A percentile compares a stretch with the other conserved stretches of the same genome.
Conservation (phyloP, 495 filamentous ascomycete genomes). For the Hypoxylon intermedium region DNA sequence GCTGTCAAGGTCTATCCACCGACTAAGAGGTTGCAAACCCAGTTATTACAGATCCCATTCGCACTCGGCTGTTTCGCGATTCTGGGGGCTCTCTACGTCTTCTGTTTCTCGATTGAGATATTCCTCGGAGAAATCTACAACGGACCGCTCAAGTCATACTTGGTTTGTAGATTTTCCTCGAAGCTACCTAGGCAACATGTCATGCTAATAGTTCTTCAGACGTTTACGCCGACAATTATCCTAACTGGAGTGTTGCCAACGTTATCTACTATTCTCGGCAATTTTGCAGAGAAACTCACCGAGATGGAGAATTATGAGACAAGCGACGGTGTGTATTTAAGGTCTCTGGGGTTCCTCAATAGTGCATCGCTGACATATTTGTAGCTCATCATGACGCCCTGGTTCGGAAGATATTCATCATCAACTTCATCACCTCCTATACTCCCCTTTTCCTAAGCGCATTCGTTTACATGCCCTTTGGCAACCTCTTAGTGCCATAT, state of each 20-base stretch:
- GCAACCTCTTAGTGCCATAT: conserved; percentile 83
- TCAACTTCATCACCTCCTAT: conserved; percentile 98
- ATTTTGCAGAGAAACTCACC: conserved; percentile 78
- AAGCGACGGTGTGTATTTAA: conserved; percentile 57
- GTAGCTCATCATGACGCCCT: conserved; percentile 75
- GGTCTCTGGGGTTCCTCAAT: too few relatives aligned
- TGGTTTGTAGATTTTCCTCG: conserved; percentile 62
- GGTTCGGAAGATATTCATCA: conserved; percentile 88
- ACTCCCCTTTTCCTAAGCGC: conserved; percentile 90
- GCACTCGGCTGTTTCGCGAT: conserved; percentile 72
- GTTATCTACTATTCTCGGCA: conserved; percentile 75
- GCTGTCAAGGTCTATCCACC: conserved; percentile 77
- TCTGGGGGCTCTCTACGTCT: conserved; percentile 81
- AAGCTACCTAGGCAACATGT: neutral
- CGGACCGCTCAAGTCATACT: conserved; percentile 82
- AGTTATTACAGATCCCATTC: conserved; percentile 89
- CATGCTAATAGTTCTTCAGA: conserved; percentile 58
- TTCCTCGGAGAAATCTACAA: conserved; percentile 95
- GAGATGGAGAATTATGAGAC: conserved; percentile 94
- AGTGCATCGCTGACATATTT: conserved; percentile 19
- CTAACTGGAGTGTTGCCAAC: conserved; percentile 82
- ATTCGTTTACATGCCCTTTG: conserved; percentile 97
- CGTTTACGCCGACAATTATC: conserved; percentile 86
- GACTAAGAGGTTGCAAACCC: conserved; percentile 75
- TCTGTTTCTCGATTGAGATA: conserved; percentile 93